A percentile compares a stretch with the other conserved stretches of the same genome.
Conservation (phyloP, 768 basidiomycete genomes). For the Mycena rebaudengoi region DNA sequence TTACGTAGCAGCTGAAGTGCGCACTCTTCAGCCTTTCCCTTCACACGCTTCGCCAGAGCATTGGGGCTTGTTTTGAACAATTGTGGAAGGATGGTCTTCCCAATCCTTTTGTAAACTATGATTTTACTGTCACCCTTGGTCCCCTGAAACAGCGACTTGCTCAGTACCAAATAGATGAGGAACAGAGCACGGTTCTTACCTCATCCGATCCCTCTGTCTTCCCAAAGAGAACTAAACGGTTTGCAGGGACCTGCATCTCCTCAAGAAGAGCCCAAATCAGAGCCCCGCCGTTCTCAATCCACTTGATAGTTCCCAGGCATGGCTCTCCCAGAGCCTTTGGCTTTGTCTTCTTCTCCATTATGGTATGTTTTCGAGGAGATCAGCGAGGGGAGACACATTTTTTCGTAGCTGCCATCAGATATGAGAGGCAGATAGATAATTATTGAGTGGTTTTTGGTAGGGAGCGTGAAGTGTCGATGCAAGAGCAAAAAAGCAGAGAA, state of each 20-base stretch:
- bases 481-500: too few relatives aligned
- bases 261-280: background rate
- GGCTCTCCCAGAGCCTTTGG: background rate
- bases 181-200: too few relatives aligned
- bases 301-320: background rate
- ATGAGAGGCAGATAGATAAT: too few relatives aligned
- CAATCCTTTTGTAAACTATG: slow-evolving; percentile 31
- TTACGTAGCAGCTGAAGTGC: too few relatives aligned
- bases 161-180: too few relatives aligned
- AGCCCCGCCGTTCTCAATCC: background rate
- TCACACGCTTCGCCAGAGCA: slow-evolving; percentile 27
- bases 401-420: too few relatives aligned
- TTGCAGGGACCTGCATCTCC: slow-evolving; percentile 26
- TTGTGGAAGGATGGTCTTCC: slow-evolving; percentile 27
- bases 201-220: too few relatives aligned
- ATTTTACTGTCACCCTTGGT: slow-evolving; percentile 33
- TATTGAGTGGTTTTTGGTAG: too few relatives aligned
- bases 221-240: slow-evolving; percentile 33
- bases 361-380: background rate
- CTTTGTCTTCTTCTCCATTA: too few relatives aligned
- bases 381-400: background rate
- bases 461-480: too few relatives aligned
- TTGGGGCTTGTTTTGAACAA: slow-evolving; percentile 18
- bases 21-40: slow-evolving; percentile 29
- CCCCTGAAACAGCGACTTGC: too few relatives aligned